Evolutionary conservation across 805 yeast species (phyloP).

Genomic region (Sugiyamaella mastotermitis): DNA sequence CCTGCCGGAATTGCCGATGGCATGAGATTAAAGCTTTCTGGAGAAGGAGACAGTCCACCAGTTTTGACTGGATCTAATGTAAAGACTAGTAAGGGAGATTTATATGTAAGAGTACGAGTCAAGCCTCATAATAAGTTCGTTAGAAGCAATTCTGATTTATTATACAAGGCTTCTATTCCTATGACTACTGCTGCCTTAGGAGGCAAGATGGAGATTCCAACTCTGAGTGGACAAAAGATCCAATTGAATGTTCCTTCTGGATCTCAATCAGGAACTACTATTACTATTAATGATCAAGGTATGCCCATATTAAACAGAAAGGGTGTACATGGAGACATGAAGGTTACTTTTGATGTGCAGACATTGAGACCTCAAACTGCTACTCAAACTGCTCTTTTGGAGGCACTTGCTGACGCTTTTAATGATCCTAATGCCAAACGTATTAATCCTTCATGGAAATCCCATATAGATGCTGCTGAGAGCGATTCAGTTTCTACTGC

Average conservation of each 20-base stretch:
- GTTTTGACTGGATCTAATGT: conserved; percentile 68
- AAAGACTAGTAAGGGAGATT: conserved; percentile 73
- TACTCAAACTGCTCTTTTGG: conserved; percentile 82
- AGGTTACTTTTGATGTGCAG: conserved; percentile 64
- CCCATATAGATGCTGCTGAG: not conserved
- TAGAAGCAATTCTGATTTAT: conserved; percentile 60
- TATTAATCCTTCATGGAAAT: conserved; percentile 13
- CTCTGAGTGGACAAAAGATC: conserved; percentile 71
- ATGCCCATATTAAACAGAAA: conserved; percentile 58
- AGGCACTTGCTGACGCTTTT: conserved; percentile 88
- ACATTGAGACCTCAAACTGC: conserved; percentile 72
- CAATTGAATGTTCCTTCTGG: conserved; percentile 80
- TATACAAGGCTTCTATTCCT: conserved; percentile 62
- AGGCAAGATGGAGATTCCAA: conserved; percentile 85
- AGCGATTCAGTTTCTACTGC: conserved; percentile 12
- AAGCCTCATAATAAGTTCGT: conserved; percentile 65
- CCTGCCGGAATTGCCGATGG: conserved; percentile 91
- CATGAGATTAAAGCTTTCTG: conserved; percentile 72
- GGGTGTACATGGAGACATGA: conserved; percentile 71
- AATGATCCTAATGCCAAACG: conserved; percentile 76
- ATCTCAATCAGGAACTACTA: conserved; percentile 66
- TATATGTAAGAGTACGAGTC: conserved; percentile 75
- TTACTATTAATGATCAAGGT: conserved; percentile 81
- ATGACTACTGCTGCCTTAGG: conserved; percentile 97
- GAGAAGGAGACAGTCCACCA: conserved; percentile 87